Percentiles rank a stretch among this genome's conserved stretches.
Evolutionary conservation across 2,329 filamentous ascomycete species (phyloP).

Genomic region (Calonectria ilicicola): DNA sequence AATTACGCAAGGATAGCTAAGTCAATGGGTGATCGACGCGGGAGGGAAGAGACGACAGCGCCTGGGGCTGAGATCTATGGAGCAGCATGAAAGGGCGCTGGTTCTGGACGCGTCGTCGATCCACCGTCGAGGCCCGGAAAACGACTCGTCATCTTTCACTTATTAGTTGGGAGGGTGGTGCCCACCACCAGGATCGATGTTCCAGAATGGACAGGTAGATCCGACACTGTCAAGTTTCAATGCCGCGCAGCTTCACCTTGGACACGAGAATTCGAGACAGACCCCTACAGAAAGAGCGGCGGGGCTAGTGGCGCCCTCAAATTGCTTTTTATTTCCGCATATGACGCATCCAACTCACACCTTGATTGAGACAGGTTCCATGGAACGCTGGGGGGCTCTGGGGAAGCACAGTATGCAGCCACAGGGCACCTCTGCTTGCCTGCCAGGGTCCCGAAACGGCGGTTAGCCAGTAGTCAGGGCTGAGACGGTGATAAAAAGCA

Average conservation of each 20-base stretch:
- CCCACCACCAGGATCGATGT: constrained; percentile 9
- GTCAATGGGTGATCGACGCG: constrained; percentile 20
- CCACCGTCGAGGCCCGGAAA: constrained; percentile 22
- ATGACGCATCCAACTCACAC: neutral
- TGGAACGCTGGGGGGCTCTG: neutral
- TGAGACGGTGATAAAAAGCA: neutral
- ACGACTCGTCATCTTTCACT: constrained; percentile 31
- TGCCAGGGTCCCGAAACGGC: neutral
- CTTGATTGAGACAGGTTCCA: neutral
- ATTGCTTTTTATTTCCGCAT: neutral
- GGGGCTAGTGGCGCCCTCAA: neutral
- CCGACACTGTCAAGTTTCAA: constrained; percentile 25
- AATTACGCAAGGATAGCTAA: neutral
- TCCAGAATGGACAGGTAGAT: constrained; percentile 28
- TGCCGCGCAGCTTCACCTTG: neutral
- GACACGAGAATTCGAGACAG: constrained; percentile 6
- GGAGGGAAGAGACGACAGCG: constrained; percentile 43
- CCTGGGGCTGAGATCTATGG: constrained; percentile 15
- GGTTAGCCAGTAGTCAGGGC: neutral
- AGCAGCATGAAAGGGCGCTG: constrained; percentile 18
- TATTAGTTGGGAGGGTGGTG: constrained; percentile 11
- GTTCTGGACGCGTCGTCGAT: constrained; percentile 23
- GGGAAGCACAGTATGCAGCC: too few relatives aligned
- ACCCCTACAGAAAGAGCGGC: neutral
- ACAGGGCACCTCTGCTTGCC: neutral